phyloP scores from a whole-genome alignment of 305 asterid genomes.

The Fraxinus platypoda region DNA sequence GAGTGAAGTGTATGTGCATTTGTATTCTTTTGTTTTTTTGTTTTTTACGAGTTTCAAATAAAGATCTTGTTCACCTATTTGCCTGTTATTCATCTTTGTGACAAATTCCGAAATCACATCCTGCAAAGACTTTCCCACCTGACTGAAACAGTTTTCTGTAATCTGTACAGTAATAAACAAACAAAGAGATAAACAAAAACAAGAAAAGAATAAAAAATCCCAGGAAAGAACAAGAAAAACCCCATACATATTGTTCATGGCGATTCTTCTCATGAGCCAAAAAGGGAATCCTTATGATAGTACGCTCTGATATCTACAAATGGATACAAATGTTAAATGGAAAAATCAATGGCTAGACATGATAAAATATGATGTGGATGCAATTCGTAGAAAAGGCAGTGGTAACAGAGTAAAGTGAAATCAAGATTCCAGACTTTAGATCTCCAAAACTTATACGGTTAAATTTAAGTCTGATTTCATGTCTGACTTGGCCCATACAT shows the following conservation, averaged over 20 bases:
- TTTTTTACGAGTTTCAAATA: not conserved
- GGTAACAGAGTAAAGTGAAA: not conserved
- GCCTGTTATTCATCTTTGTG: constrained; percentile 56
- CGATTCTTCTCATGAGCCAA: constrained; percentile 83
- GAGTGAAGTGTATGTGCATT: not conserved
- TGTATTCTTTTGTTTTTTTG: not conserved
- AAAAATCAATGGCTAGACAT: not conserved
- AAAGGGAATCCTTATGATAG: constrained; percentile 64
- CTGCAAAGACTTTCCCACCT: constrained; percentile 71
- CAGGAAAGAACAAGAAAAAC: constrained; percentile 13
- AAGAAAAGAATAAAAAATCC: not conserved
- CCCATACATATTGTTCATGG: constrained; percentile 80
- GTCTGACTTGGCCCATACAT: not conserved
- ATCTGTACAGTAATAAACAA: constrained; percentile 43
- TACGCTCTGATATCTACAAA: constrained; percentile 63
- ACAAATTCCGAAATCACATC: constrained; percentile 84
- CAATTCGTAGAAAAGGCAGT: not conserved
- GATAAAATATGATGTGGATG: not conserved
- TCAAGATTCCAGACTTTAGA: not conserved
- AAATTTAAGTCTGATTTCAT: not conserved
- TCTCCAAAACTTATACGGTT: not conserved
- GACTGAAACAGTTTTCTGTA: constrained; percentile 75
- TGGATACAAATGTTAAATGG: constrained; percentile 1
- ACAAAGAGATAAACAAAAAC: not conserved
- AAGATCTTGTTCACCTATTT: constrained; percentile 53